Evolutionary conservation across 495 filamentous ascomycete species (phyloP).

Genomic region (Penicillium malachiteum): DNA sequence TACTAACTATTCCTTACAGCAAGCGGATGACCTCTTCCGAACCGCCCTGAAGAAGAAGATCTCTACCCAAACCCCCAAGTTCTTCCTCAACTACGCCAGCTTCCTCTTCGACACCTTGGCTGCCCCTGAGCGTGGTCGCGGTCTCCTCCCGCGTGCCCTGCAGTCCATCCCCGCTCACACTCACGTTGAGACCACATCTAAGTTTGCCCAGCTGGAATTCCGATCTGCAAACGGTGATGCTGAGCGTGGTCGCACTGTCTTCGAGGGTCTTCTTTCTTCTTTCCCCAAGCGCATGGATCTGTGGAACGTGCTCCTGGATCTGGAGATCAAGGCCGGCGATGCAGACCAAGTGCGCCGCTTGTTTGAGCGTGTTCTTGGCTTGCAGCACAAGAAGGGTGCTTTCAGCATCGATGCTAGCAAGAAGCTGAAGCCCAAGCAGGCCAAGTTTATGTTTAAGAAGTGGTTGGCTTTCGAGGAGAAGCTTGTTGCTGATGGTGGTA

Average conservation of each 20-base stretch:
- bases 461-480: conserved; percentile 81
- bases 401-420: conserved; percentile 34
- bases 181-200: conserved; percentile 74
- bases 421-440: conserved; percentile 67
- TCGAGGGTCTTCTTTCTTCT: conserved; percentile 79
- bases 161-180: conserved; percentile 73
- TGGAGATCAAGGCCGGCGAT: conserved; percentile 70
- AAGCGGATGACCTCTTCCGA: conserved; percentile 88
- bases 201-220: conserved; percentile 91
- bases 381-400: conserved; percentile 55
- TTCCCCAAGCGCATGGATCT: conserved; percentile 88
- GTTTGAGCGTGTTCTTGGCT: conserved; percentile 71
- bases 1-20: conserved; percentile 53
- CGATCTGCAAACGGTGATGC: conserved; percentile 76
- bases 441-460: conserved; percentile 77
- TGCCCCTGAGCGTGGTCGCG: conserved; percentile 71
- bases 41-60: conserved; percentile 84
- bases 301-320: conserved; percentile 87
- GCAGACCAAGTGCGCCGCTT: conserved; percentile 67
- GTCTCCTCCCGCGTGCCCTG: conserved; percentile 78
- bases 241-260: conserved; percentile 91
- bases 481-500: conserved; percentile 50
- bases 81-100: conserved; percentile 93
- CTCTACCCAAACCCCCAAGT: conserved; percentile 60
- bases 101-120: conserved; percentile 75